Conservation (phyloP, 345 rosid species). For the Hirschfeldia incana region DNA sequence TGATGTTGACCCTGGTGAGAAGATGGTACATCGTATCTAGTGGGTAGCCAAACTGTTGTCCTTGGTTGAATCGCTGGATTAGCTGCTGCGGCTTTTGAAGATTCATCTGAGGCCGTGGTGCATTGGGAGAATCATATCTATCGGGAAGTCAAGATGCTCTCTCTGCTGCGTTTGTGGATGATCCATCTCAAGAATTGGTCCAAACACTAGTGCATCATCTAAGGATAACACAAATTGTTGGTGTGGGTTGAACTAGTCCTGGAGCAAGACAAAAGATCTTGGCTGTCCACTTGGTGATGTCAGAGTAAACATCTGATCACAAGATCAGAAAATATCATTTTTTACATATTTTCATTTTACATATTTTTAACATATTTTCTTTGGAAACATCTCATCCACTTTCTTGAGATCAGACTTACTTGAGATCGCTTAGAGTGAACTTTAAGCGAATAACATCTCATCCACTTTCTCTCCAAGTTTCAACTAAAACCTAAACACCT, state of each 20-base stretch:
- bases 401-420: too few relatives aligned
- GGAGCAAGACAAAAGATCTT: neutral
- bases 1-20: neutral
- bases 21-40: neutral
- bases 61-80: too few relatives aligned
- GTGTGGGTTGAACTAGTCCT: neutral
- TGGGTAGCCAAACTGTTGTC: too few relatives aligned
- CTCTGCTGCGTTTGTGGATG: neutral
- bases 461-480: too few relatives aligned
- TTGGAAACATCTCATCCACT: too few relatives aligned
- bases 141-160: neutral
- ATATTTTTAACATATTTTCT: too few relatives aligned
- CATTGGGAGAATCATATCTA: neutral
- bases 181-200: neutral
- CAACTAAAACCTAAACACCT: too few relatives aligned
- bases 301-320: neutral
- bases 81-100: neutral
- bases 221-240: neutral
- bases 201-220: neutral
- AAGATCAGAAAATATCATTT: too few relatives aligned
- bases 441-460: too few relatives aligned
- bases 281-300: neutral
- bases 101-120: neutral
- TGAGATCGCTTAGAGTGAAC: too few relatives aligned
- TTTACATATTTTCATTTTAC: too few relatives aligned